These are phyloP conservation scores for Populus simonii DNA, from an alignment of 345 rosid species.

Conservation along the genomic window DNA sequence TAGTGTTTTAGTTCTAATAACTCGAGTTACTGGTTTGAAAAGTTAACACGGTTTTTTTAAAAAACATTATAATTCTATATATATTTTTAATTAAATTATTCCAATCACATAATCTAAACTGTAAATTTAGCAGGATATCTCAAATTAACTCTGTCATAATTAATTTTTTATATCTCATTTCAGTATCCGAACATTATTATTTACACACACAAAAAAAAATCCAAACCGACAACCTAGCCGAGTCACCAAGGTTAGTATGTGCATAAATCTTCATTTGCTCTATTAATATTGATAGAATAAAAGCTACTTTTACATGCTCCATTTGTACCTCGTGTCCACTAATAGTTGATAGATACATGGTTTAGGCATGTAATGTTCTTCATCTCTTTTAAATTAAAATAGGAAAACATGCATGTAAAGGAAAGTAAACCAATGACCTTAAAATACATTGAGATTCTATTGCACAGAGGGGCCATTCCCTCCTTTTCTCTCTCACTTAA, in stretches of 20 bases:
- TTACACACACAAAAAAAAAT: too few species aligned
- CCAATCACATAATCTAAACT: too few species aligned
- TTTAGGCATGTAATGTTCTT: neutral
- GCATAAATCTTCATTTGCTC: neutral
- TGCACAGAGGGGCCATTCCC: neutral
- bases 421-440: neutral
- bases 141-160: neutral
- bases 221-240: too few species aligned
- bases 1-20: too few species aligned
- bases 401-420: neutral
- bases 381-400: neutral
- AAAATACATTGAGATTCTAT: neutral
- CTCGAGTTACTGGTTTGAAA: rapidly evolving
- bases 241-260: neutral
- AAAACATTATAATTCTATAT: too few species aligned
- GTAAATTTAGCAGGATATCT: rapidly evolving
- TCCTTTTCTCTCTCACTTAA: neutral
- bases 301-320: neutral
- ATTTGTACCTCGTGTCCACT: neutral
- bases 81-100: too few species aligned
- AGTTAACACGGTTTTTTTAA: too few species aligned
- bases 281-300: neutral
- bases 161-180: rapidly evolving
- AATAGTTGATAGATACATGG: neutral
- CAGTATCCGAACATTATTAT: too few species aligned